phyloP scores from a whole-genome alignment of 352 stramenopile species.

The Phytophthora colocasiae region DNA sequence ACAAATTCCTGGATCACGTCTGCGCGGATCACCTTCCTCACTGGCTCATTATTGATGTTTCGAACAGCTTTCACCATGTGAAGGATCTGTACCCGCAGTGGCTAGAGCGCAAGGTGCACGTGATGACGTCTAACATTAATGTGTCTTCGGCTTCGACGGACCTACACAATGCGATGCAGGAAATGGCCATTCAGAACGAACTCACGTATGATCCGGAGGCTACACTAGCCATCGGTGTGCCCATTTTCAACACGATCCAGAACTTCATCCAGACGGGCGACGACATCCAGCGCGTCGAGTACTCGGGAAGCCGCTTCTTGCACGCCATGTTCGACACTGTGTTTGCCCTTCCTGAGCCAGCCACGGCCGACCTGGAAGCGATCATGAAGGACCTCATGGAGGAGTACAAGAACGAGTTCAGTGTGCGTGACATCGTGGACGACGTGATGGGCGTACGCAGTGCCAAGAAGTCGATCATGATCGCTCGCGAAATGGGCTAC shows the following conservation, averaged over 20 bases:
- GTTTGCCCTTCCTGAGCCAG: constrained; percentile 29
- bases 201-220: constrained; percentile 90
- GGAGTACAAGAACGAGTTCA: constrained; percentile 55
- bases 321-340: constrained; percentile 81
- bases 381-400: constrained; percentile 81
- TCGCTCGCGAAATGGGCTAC: constrained; percentile 94
- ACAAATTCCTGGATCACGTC: constrained; percentile 78
- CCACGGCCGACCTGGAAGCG: constrained; percentile 54
- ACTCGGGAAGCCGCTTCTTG: constrained; percentile 89
- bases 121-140: constrained; percentile 95
- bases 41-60: constrained; percentile 95
- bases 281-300: constrained; percentile 89
- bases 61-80: constrained; percentile 85
- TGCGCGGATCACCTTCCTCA: constrained; percentile 91
- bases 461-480: constrained; percentile 91
- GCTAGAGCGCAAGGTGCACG: constrained; percentile 90
- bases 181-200: constrained; percentile 81
- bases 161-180: constrained; percentile 80
- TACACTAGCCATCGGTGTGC: constrained; percentile 86
- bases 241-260: constrained; percentile 93
- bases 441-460: constrained; percentile 92
- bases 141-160: constrained; percentile 77
- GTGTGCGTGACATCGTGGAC: constrained; percentile 87
- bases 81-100: constrained; percentile 89
- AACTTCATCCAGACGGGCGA: constrained; percentile 94